Conservation (phyloP, 2,329 filamentous ascomycete genomes). For the Didymella glomerata region DNA sequence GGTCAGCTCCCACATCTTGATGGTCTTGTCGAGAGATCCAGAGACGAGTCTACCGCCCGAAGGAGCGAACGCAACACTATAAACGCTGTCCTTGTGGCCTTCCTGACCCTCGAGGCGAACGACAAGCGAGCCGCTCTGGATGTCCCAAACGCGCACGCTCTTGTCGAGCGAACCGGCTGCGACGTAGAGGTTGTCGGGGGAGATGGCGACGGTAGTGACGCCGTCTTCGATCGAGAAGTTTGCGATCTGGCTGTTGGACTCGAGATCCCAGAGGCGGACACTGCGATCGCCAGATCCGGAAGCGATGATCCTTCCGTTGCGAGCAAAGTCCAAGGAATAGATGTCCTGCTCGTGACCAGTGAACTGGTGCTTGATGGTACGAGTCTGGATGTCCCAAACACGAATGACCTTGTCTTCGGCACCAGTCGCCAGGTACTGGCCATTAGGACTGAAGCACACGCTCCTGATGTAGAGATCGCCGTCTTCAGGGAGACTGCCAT, state of each 20-base stretch:
- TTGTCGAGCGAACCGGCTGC: slow-evolving; percentile 96
- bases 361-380: slow-evolving; percentile 90
- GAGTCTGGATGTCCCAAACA: slow-evolving; percentile 90
- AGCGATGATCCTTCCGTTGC: slow-evolving; percentile 91
- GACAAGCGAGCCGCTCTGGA: slow-evolving; percentile 81
- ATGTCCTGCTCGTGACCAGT: slow-evolving; percentile 98
- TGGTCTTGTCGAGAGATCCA: slow-evolving; percentile 95
- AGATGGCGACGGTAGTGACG: slow-evolving; percentile 96
- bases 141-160: slow-evolving; percentile 98
- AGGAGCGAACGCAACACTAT: slow-evolving; percentile 94
- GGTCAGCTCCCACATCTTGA: slow-evolving; percentile 98
- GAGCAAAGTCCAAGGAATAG: slow-evolving; percentile 93
- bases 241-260: slow-evolving; percentile 80
- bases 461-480: slow-evolving; percentile 97
- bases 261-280: slow-evolving; percentile 95
- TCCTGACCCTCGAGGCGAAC: slow-evolving; percentile 92
- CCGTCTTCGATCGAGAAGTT: slow-evolving; percentile 94
- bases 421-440: slow-evolving; percentile 90
- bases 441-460: slow-evolving; percentile 98
- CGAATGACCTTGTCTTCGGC: slow-evolving; percentile 97
- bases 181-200: slow-evolving; percentile 91
- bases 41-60: slow-evolving; percentile 92
- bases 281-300: slow-evolving; percentile 95
- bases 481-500: slow-evolving; percentile 83
- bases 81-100: slow-evolving; percentile 96